A percentile compares a stretch with the other conserved stretches of the same genome.
Evolutionary conservation across 805 yeast genomes (phyloP).

Genomic region (Yamadazyma laniorum): DNA sequence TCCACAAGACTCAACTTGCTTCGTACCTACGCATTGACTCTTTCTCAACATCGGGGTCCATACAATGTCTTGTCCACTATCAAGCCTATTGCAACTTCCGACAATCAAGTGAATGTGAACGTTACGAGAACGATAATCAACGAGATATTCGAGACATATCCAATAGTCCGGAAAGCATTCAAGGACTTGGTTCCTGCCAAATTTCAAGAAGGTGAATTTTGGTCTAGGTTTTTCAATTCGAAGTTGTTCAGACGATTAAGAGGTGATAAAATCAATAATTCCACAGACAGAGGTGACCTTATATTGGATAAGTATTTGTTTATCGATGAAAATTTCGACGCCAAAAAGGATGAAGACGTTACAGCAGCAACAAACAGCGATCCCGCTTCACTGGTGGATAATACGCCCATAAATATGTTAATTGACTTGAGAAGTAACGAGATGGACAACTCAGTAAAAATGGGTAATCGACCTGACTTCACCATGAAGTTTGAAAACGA

Average conservation of each 20-base stretch:
- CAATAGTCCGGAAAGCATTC: conserved; percentile 84
- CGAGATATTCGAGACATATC: conserved; percentile 89
- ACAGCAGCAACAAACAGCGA: conserved; percentile 8
- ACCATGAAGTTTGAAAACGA: conserved; percentile 62
- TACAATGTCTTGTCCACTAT: conserved; percentile 92
- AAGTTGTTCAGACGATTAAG: conserved; percentile 81
- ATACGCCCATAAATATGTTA: conserved; percentile 54
- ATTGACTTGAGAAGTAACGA: conserved; percentile 80
- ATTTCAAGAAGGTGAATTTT: conserved; percentile 85
- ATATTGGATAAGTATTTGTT: conserved; percentile 81
- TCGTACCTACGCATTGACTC: conserved; percentile 81
- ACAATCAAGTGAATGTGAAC: conserved; percentile 89
- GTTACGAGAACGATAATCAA: conserved; percentile 87
- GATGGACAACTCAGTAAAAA: conserved; percentile 71
- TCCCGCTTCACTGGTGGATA: conserved; percentile 36
- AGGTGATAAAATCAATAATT: conserved; percentile 75
- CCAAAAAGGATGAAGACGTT: background rate
- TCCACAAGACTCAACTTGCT: conserved; percentile 72
- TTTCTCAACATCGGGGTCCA: conserved; percentile 85
- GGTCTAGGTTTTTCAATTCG: conserved; percentile 94
- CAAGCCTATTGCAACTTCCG: conserved; percentile 89
- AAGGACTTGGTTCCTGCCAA: conserved; percentile 83
- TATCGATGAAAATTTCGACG: conserved; percentile 28
- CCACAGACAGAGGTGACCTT: conserved; percentile 78
- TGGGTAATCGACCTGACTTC: conserved; percentile 82